Percentiles rank a stretch among this genome's conserved stretches.
phyloP scores from a whole-genome alignment of 495 filamentous ascomycete species.

The Geopyxis carbonaria region DNA sequence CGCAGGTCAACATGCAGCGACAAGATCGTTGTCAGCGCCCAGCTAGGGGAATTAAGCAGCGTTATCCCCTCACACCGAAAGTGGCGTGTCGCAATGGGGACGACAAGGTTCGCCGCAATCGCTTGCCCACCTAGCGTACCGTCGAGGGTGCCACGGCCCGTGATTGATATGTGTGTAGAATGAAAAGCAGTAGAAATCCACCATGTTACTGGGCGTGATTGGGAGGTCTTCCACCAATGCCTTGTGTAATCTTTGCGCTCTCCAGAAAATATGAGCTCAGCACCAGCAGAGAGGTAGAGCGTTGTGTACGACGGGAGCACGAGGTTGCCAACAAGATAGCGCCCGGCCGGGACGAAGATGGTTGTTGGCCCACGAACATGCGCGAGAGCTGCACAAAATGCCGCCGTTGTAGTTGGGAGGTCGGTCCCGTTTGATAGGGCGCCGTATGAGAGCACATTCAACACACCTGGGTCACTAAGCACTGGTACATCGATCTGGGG shows the following conservation, averaged over 20 bases:
- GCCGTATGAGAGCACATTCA: not conserved
- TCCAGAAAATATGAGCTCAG: constrained; percentile 5
- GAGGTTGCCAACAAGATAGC: constrained; percentile 10
- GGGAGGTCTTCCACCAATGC: constrained; percentile 13
- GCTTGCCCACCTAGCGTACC: constrained; percentile 8
- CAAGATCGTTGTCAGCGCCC: constrained; percentile 9
- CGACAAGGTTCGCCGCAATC: constrained; percentile 12
- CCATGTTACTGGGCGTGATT: constrained; percentile 12
- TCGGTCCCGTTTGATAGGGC: not conserved
- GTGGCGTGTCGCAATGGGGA: constrained; percentile 4
- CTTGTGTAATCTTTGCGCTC: not conserved
- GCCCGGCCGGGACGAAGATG: constrained; percentile 11
- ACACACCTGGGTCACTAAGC: not conserved
- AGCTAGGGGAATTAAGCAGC: constrained; percentile 5
- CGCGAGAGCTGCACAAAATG: constrained; percentile 6
- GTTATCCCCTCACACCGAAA: constrained; percentile 8
- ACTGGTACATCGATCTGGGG: not conserved
- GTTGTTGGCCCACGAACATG: not conserved
- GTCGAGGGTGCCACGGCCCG: constrained; percentile 9
- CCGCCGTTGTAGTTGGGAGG: not conserved
- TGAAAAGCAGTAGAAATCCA: constrained; percentile 12
- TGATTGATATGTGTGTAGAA: constrained; percentile 10
- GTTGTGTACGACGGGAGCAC: constrained; percentile 8
- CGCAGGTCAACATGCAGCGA: constrained; percentile 1
- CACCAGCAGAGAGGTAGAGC: constrained; percentile 12